Conservation (phyloP, 2,329 filamentous ascomycete genomes). For the Clonostachys rosea region DNA sequence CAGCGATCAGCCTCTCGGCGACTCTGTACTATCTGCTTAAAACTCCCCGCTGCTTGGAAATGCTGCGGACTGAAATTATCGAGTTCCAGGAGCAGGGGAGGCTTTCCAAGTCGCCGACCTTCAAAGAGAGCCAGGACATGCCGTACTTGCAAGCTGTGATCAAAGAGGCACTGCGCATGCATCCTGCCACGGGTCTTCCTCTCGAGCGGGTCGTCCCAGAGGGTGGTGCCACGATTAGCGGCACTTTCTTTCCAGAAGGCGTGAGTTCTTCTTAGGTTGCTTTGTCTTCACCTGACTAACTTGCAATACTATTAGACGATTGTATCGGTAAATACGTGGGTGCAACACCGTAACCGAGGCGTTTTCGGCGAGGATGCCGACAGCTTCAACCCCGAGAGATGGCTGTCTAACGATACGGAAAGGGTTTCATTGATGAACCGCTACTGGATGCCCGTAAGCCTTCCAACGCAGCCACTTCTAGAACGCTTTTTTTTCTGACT, state of each 20-base stretch:
- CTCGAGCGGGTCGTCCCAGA: conserved; percentile 42
- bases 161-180: conserved; percentile 46
- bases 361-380: conserved; percentile 25
- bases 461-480: not conserved
- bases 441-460: conserved; percentile 18
- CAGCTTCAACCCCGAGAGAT: conserved; percentile 32
- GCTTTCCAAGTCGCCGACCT: conserved; percentile 14
- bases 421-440: conserved; percentile 18
- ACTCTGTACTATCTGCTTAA: conserved; percentile 38
- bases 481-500: not conserved
- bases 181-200: conserved; percentile 40
- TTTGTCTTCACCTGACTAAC: not conserved
- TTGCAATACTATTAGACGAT: conserved; percentile 11
- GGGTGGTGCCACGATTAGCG: conserved; percentile 33
- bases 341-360: conserved; percentile 20
- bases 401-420: conserved; percentile 21
- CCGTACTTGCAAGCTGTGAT: conserved; percentile 49
- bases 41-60: conserved; percentile 11
- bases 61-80: conserved; percentile 14
- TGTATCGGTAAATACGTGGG: conserved; percentile 29
- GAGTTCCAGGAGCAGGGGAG: conserved; percentile 3
- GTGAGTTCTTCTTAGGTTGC: conserved; percentile 7
- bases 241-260: conserved; percentile 18
- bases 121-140: conserved; percentile 30
- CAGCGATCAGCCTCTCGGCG: conserved; percentile 37